Base-by-base conservation (phyloP, 768 basidiomycete genomes). In the Trametes punicea region DNA sequence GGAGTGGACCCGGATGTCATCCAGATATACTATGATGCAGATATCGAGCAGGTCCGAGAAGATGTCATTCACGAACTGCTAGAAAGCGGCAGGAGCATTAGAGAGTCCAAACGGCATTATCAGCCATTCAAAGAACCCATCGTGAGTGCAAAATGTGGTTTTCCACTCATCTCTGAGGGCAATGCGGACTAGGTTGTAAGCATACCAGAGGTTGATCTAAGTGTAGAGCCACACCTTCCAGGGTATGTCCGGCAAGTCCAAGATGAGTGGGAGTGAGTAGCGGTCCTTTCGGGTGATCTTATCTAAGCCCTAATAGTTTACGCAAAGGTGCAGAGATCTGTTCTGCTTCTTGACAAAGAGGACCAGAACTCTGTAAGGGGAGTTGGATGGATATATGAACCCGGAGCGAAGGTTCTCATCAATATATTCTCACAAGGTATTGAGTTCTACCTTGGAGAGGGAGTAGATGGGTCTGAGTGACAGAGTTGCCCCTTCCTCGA, bases 131-230 rank as follows among this genome's bases (percentile, higher is more conserved):
- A 64, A 73, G n/a, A 55, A 65, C 18, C 73, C 70, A 56, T 72
- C 71, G 55, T 64, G 59, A 9, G 64, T 69, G 3, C 58, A 40
- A 62, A 75, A 75, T 0, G 70, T 69, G 2, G 70, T 74, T 50
- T 73, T 73, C 65, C 65, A 66, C 45, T 71, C 68, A 51, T 71
- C 57, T 2, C 68, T 67, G 6, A 56, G 48, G 8, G 59, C 58
- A 25, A 74, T 72, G 4, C 71, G 56, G 21, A 78, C 62, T 16
- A 74, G 72, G 59, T 77, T 71, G 56, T 70, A 78, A 0, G 70
- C 74, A 50, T 66, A 65, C 1, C 63, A 54, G 6, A 77, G 64
- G 55, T 79, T 74, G 16, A 77, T 55, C 33, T 73, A 73, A 5
- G 69, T 68, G 52, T 71, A 74, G 26, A 63, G 41, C 7, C 56